Conservation (phyloP, 352 stramenopile species). For the Pythium guiyangense region DNA sequence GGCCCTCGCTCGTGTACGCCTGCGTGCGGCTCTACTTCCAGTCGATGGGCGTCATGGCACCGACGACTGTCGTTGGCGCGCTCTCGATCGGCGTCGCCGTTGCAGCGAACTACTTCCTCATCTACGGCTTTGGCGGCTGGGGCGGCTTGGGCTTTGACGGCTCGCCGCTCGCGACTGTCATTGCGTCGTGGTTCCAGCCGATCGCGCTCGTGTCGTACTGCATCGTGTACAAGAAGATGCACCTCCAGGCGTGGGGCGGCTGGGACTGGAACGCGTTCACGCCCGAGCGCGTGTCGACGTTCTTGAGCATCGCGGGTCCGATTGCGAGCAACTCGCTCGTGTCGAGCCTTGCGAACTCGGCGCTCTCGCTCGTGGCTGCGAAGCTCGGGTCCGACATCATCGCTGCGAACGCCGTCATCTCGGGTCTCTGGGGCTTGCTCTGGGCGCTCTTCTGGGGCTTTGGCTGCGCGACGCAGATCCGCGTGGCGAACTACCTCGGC, state of each 20-base stretch:
- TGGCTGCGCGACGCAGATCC: conserved; percentile 72
- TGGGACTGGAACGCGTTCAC: conserved; percentile 64
- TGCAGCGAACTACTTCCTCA: conserved; percentile 60
- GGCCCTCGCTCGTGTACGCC: conserved; percentile 68
- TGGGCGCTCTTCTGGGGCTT: conserved; percentile 82
- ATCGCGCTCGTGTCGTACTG: conserved; percentile 71
- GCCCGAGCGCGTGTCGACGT: conserved; percentile 50
- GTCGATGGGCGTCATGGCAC: conserved; percentile 74
- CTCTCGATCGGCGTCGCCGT: conserved; percentile 61
- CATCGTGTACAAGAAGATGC: conserved; percentile 69
- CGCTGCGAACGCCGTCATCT: conserved; percentile 72
- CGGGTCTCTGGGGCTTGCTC: conserved; percentile 53
- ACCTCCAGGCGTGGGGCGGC: conserved; percentile 63
- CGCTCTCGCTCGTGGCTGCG: conserved; percentile 61
- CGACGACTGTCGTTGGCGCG: conserved; percentile 64
- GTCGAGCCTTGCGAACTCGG: conserved; percentile 67
- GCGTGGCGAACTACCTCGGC: conserved; percentile 72
- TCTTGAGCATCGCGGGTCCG: conserved; percentile 58
- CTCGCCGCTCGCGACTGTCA: conserved; percentile 70
- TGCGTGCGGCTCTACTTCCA: conserved; percentile 83
- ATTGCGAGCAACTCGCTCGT: conserved; percentile 64
- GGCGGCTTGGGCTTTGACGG: conserved; percentile 67
- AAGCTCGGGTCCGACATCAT: conserved; percentile 73
- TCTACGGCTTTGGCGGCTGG: conserved; percentile 55
- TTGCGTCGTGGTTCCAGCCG: conserved; percentile 79